Base-by-base conservation (phyloP, 352 stramenopile species). In the Phytophthora boehmeriae region DNA sequence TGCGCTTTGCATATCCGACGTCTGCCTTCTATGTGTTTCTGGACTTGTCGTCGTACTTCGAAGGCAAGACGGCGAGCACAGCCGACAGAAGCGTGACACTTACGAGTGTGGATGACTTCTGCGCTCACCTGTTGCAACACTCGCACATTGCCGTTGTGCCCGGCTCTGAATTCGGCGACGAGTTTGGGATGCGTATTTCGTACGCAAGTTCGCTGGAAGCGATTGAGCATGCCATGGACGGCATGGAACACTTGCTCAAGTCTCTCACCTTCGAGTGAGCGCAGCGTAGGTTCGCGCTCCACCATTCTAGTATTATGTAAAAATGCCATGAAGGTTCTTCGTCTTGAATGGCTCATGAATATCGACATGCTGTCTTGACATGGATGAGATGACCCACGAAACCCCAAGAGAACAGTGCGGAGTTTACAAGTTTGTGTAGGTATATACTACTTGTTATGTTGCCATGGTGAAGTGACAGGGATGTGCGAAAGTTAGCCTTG, bases 1-100 rank as follows among this genome's bases (percentile, higher is more conserved):
- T 98, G 17, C 73, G 54, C 5, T 92, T 89, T n/a, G 72, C 80
- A 10, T 79, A 97, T 49, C 93, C 96, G 20, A 83, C 88, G 46
- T 94, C 92, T n/a, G 93, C 96, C 8, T 98, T 98, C 77, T 98
- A 98, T 64, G 80, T 98, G 20, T 88, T 98, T 36, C 76, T 95
- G 13, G 91, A 98, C 66, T 75, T 98, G 8, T 80, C 77, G 10
- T 35, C 49, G 25, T 89, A 88, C 69, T 82, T 88, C 46, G 76
- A 70, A 13, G 85, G 59, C 55, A 76, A 76, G 64, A 68, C 44
- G 27, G 63, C 28, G 13, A 34, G 32, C 49, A 78, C 54, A 1
- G 42, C 72, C 9, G 61, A 82, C 49, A 66, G 58, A 41, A 66
- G 60, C 43, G 53, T 74, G 28, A 48, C 42, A 8, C 42, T 54